Percentiles rank a stretch among this genome's conserved stretches.
These are phyloP conservation scores for Clitopilus passeckerianus DNA, from an alignment of 768 basidiomycete species.

Conservation along the genomic window DNA sequence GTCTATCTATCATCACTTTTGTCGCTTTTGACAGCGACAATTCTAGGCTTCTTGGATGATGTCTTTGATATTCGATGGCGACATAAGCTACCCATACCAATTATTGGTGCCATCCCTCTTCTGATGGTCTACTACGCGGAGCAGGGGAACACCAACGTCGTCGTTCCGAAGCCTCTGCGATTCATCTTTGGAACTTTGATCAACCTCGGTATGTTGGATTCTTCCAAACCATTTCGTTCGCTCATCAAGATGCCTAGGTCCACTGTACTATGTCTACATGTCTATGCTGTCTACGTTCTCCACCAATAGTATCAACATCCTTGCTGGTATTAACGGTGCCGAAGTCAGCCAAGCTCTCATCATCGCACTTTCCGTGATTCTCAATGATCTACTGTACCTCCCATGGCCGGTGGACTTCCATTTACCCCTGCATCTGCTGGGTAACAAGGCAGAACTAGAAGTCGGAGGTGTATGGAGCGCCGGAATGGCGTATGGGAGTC, in stretches of 20 bases:
- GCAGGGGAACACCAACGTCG: conserved; percentile 87
- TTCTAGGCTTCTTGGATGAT: conserved; percentile 95
- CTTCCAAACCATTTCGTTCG: not conserved
- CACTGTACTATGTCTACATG: conserved; percentile 96
- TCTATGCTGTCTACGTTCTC: conserved; percentile 91
- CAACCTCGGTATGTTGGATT: conserved; percentile 67
- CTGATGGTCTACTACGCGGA: conserved; percentile 97
- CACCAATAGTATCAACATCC: conserved; percentile 98
- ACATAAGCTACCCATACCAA: conserved; percentile 94
- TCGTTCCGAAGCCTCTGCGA: conserved; percentile 83
- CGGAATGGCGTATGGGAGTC: conserved; percentile 82
- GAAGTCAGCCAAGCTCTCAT: conserved; percentile 93
- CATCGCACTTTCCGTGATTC: conserved; percentile 83
- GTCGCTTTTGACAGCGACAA: conserved; percentile 87
- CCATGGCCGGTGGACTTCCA: conserved; percentile 78
- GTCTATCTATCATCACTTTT: conserved; percentile 91
- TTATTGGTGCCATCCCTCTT: conserved; percentile 92
- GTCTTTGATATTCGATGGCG: conserved; percentile 98
- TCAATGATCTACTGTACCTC: conserved; percentile 94
- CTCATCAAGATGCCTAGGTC: conserved; percentile 46
- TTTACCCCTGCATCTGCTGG: conserved; percentile 67
- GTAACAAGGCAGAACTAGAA: conserved; percentile 59
- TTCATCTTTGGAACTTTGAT: conserved; percentile 69
- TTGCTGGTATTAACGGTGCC: conserved; percentile 95
- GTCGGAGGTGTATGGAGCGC: conserved; percentile 79